phyloP scores from a whole-genome alignment of 495 filamentous ascomycete species.

The Pseudoneurospora amorphoporcata region DNA sequence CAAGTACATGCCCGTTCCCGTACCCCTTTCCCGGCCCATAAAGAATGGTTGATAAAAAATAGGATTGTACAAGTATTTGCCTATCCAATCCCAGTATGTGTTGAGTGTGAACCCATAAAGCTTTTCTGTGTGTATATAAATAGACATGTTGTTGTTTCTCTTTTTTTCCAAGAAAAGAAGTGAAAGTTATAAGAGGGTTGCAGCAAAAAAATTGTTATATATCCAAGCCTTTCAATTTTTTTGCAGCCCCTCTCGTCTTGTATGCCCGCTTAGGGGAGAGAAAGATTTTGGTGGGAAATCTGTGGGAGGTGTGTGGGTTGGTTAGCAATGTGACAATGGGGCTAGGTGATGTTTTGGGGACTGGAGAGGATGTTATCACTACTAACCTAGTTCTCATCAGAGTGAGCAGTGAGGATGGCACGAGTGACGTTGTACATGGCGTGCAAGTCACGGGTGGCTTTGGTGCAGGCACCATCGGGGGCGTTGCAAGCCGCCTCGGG shows the following conservation, averaged over 20 bases:
- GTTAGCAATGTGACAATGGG: background rate
- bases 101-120: background rate
- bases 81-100: background rate
- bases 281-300: background rate
- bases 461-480: constrained; percentile 21
- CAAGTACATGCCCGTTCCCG: background rate
- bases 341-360: background rate
- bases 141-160: background rate
- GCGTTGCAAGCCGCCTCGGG: constrained; percentile 18
- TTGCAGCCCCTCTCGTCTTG: background rate
- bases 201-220: background rate
- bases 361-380: too few relatives aligned
- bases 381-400: background rate
- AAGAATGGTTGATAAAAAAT: background rate
- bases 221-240: background rate
- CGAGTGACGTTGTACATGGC: constrained; percentile 24
- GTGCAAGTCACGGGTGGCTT: constrained; percentile 27
- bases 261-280: background rate
- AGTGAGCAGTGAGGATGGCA: constrained; percentile 18
- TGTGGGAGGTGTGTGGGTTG: background rate
- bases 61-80: background rate
- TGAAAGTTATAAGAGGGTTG: background rate
- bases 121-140: background rate
- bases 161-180: background rate
- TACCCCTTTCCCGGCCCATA: background rate